Evolutionary conservation across 495 filamentous ascomycete genomes (phyloP), one percentile per base, ranked within the genome.

Genomic region (Acidiella bohemica): DNA sequence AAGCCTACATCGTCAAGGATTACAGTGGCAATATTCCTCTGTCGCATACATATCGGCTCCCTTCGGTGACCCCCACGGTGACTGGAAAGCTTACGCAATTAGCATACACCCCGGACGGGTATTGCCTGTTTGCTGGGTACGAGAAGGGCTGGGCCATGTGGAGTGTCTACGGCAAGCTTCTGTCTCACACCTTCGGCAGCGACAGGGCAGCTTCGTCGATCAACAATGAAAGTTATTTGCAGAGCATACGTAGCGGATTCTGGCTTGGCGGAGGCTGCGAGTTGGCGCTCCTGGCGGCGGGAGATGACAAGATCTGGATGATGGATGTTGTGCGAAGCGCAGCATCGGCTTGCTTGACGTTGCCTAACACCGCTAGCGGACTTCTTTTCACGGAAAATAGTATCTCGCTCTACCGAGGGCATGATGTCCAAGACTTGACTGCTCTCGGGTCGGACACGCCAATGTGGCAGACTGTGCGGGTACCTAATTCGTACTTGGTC

Each of bases 111-210:
- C 84, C 90, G 0, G 92, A 99, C 55, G 92, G 92, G 26, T 95
- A 96, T 55, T 93, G 87, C 53, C 70, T 96, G 3, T 93, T 99
- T 59, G 85, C 80, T 28, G 92, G 90, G 17, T 96, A 85, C 54
- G 81, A 92, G 46, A 76, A 75, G 44, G 92, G 92, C 10, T 99
- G 92, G 92, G 81, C 78, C 11, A 86, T 76, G 24, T 96, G 86
- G 86, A 95, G 88, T 57, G 92, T 95, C 5, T 99, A 86, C 59
- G 92, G 92, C 14, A 95, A 94, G 58, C 70, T 78, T 3, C 75
- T 82, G 10, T 80, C 76, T 14, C 82, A 71, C 42, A 93, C 84
- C 54, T 96, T 95, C 54, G 62, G 66, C 10, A 65, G 75, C 3
- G 81, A 93, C 50, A 59, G 60, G 11, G 58, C 61, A 13, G 65